phyloP scores from a whole-genome alignment of 352 stramenopile genomes.

The Pythium sp. region DNA sequence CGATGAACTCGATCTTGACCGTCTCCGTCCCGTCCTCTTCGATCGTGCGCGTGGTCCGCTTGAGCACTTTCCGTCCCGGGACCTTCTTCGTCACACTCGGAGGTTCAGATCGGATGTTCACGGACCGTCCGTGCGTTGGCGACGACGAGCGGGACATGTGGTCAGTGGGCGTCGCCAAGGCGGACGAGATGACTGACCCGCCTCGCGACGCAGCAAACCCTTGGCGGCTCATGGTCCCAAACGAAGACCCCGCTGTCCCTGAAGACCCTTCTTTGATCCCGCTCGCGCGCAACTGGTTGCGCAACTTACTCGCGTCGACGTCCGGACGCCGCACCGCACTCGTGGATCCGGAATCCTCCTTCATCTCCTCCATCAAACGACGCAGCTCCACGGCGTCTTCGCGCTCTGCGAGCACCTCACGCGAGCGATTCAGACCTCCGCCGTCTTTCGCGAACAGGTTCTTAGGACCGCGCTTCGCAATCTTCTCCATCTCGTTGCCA shows the following conservation, averaged over 20 bases:
- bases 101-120: conserved; percentile 11
- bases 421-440: conserved; percentile 75
- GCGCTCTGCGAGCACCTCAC: conserved; percentile 63
- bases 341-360: conserved; percentile 48
- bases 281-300: conserved; percentile 67
- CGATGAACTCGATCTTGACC: conserved; percentile 76
- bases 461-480: conserved; percentile 62
- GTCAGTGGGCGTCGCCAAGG: conserved; percentile 59
- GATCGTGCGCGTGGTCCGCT: conserved; percentile 71
- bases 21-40: conserved; percentile 79
- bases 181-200: conserved; percentile 59
- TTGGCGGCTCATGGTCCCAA: conserved; percentile 25
- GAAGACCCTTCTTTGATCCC: conserved; percentile 54
- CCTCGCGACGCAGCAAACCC: conserved; percentile 41
- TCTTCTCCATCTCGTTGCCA: conserved; percentile 48
- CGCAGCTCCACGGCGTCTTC: conserved; percentile 79
- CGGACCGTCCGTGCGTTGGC: conserved; percentile 36
- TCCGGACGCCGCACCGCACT: conserved; percentile 49
- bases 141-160: conserved; percentile 68
- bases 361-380: conserved; percentile 81
- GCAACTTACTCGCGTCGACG: conserved; percentile 56
- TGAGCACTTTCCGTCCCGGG: conserved; percentile 61
- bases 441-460: conserved; percentile 77
- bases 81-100: conserved; percentile 37
- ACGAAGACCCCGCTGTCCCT: conserved; percentile 11